These are phyloP conservation scores for Plasmodium falciparum DNA, from an alignment of 169 alveolate genomes.

Conservation along the genomic window DNA sequence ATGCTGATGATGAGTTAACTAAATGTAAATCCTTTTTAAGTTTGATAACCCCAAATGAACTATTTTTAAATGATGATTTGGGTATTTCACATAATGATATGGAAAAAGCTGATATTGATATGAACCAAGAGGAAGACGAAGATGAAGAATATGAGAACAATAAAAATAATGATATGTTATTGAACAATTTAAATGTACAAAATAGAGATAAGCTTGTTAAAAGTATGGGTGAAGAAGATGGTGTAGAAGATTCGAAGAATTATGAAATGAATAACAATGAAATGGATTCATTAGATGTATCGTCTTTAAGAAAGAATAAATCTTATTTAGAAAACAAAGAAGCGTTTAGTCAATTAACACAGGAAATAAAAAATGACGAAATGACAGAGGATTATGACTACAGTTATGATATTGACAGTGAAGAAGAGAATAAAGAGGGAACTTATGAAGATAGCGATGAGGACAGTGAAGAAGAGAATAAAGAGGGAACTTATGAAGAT, in stretches of 20 bases:
- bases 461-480: not conserved
- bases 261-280: not conserved
- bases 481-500: slow-evolving; percentile 1
- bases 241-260: slow-evolving; percentile 3
- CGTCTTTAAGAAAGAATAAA: not conserved
- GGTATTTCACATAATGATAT: not conserved
- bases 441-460: not conserved
- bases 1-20: not conserved
- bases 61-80: slow-evolving; percentile 17
- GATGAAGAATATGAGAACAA: slow-evolving; percentile 5
- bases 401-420: slow-evolving; percentile 1
- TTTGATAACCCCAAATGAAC: slow-evolving; percentile 17
- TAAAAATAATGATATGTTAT: slow-evolving; percentile 3
- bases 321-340: slow-evolving; percentile 5
- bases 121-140: not conserved
- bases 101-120: not conserved
- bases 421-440: not conserved
- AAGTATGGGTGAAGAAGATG: not conserved
- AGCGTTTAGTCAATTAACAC: slow-evolving; percentile 17
- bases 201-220: not conserved
- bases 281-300: slow-evolving; percentile 1
- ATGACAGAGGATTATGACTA: slow-evolving; percentile 14
- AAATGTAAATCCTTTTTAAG: slow-evolving; percentile 31
- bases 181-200: not conserved
- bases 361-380: slow-evolving; percentile 2